Conservation (phyloP, 306 rosid species). For the Pyrus bretschneideri region DNA sequence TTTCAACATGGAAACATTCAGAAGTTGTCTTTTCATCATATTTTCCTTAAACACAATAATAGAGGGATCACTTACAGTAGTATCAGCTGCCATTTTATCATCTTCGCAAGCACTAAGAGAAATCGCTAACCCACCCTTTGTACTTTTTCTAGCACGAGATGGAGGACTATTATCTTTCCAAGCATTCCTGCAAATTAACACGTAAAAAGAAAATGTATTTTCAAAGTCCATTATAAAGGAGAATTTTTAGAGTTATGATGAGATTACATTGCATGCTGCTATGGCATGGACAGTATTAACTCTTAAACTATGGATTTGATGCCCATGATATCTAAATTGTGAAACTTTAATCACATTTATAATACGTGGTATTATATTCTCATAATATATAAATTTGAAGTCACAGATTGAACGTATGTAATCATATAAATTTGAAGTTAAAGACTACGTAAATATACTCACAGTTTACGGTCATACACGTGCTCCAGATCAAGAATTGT, state of each 20-base stretch:
- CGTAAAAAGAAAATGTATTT: background rate
- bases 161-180: conserved; percentile 63
- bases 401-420: too few species aligned
- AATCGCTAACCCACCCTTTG: conserved; percentile 67
- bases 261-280: too few species aligned
- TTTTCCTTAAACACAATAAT: background rate
- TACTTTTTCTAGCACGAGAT: conserved; percentile 37
- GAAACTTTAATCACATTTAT: too few species aligned
- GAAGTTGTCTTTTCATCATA: too few species aligned
- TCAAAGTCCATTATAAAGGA: background rate
- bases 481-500: conserved; percentile 63
- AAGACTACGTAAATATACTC: background rate
- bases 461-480: conserved; percentile 37
- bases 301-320: too few species aligned
- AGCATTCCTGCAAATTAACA: conserved; percentile 11
- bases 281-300: too few species aligned
- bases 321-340: too few species aligned
- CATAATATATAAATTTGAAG: too few species aligned
- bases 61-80: conserved; percentile 33
- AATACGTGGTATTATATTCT: too few species aligned
- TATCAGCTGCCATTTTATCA: conserved; percentile 57
- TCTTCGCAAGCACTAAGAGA: conserved; percentile 70
- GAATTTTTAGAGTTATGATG: background rate
- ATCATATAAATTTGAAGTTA: too few species aligned
- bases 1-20: too few species aligned